Conservation (phyloP, 306 rosid genomes). For the Citrullus colocynthis region DNA sequence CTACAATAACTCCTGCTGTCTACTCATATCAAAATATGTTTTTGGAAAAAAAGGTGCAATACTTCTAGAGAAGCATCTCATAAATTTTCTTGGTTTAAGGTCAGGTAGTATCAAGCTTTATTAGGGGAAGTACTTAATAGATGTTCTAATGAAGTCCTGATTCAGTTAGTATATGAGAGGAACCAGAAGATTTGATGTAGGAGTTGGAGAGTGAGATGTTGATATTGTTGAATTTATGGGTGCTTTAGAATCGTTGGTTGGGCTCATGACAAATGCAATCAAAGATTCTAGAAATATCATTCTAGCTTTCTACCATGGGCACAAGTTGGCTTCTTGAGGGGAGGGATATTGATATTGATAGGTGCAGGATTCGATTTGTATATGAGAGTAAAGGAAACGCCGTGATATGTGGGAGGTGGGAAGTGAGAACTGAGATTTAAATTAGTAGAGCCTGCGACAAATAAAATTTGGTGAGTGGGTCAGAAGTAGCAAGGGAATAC, state of each 20-base stretch:
- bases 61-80: background rate
- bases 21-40: background rate
- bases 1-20: background rate
- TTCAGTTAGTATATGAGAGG: background rate
- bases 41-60: background rate
- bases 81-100: background rate
- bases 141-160: background rate
- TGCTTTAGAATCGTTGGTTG: background rate
- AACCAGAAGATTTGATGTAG: background rate
- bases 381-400: background rate
- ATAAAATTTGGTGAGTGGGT: background rate
- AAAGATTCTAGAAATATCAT: background rate
- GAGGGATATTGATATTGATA: background rate
- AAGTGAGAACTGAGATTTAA: background rate
- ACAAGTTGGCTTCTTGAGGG: background rate
- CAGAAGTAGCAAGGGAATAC: background rate
- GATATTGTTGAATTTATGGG: background rate
- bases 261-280: background rate
- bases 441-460: background rate
- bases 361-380: background rate
- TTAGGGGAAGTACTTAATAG: background rate
- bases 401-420: background rate
- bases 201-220: background rate
- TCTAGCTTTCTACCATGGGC: background rate
- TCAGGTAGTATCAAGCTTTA: background rate